phyloP scores from a whole-genome alignment of 139 green algal species.

The Micromonas commoda region DNA sequence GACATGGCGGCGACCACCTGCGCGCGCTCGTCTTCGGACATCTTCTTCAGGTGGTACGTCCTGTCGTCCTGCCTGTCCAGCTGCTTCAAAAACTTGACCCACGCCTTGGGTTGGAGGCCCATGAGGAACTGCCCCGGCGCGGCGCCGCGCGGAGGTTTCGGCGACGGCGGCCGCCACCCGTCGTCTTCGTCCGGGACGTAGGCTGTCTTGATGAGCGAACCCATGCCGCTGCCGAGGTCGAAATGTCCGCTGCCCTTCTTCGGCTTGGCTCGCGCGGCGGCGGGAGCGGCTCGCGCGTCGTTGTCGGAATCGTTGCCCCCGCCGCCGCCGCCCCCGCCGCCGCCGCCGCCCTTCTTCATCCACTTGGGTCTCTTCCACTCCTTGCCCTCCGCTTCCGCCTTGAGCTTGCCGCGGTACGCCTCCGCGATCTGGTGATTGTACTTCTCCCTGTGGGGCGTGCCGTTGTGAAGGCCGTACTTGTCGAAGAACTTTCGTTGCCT shows the following conservation, averaged over 20 bases:
- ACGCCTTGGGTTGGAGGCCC: background rate
- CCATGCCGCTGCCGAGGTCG: background rate
- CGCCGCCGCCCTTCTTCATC: background rate
- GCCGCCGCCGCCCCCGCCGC: background rate
- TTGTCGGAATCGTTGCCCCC: background rate
- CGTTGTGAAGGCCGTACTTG: constrained; percentile 84
- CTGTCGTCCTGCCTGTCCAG: background rate
- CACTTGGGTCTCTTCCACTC: background rate
- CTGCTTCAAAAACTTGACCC: constrained; percentile 8
- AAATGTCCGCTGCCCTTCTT: constrained; percentile 5
- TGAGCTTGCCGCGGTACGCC: constrained; percentile 80
- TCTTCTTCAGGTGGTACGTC: constrained; percentile 24
- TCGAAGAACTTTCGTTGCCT: constrained; percentile 80
- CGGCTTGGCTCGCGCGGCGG: background rate
- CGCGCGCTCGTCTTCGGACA: constrained; percentile 15
- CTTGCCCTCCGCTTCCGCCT: constrained; percentile 70
- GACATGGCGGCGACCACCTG: constrained; percentile 20
- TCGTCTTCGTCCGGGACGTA: background rate
- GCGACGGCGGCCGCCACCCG: constrained; percentile 7
- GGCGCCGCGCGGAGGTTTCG: background rate
- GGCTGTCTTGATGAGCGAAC: background rate
- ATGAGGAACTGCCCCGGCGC: background rate
- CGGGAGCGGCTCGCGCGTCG: background rate
- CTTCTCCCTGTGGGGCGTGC: constrained; percentile 82
- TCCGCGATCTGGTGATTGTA: constrained; percentile 83